These are phyloP conservation scores for Pyrenophora graminea DNA, from an alignment of 2,329 filamentous ascomycete species.

Conservation along the genomic window DNA sequence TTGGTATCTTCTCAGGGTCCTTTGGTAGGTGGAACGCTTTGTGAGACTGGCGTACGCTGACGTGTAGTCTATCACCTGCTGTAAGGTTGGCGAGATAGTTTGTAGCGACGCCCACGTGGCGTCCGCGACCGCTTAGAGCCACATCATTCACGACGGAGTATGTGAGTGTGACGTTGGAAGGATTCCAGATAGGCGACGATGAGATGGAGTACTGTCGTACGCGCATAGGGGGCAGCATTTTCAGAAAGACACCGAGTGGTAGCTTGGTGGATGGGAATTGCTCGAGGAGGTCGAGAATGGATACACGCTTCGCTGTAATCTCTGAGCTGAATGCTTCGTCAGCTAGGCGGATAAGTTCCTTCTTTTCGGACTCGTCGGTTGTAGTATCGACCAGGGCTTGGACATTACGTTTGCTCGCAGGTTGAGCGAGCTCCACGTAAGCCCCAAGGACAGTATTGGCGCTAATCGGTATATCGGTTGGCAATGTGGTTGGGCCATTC, in stretches of 20 bases:
- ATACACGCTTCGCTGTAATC: constrained; percentile 60
- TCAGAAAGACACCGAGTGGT: constrained; percentile 68
- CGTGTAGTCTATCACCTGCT: constrained; percentile 50
- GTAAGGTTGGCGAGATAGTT: constrained; percentile 49
- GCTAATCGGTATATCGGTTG: constrained; percentile 63
- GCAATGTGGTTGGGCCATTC: constrained; percentile 69
- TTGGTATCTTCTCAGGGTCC: constrained; percentile 46
- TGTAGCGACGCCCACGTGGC: constrained; percentile 51
- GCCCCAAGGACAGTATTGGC: constrained; percentile 67
- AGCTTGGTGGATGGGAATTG: constrained; percentile 62
- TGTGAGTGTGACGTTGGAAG: constrained; percentile 65
- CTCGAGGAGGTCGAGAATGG: constrained; percentile 71
- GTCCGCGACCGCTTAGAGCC: constrained; percentile 52
- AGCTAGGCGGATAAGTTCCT: constrained; percentile 54
- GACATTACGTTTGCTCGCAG: constrained; percentile 69
- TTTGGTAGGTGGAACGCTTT: constrained; percentile 52
- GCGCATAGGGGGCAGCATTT: constrained; percentile 76
- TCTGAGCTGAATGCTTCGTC: constrained; percentile 46
- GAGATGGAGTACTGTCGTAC: constrained; percentile 81
- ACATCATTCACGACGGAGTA: constrained; percentile 67
- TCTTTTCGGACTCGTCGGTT: constrained; percentile 55
- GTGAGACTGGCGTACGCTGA: constrained; percentile 48
- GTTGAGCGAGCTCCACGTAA: constrained; percentile 74
- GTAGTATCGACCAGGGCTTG: constrained; percentile 56
- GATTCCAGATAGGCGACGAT: constrained; percentile 68